phyloP scores from a whole-genome alignment of 345 rosid genomes.

The Capsella bursapastoris region DNA sequence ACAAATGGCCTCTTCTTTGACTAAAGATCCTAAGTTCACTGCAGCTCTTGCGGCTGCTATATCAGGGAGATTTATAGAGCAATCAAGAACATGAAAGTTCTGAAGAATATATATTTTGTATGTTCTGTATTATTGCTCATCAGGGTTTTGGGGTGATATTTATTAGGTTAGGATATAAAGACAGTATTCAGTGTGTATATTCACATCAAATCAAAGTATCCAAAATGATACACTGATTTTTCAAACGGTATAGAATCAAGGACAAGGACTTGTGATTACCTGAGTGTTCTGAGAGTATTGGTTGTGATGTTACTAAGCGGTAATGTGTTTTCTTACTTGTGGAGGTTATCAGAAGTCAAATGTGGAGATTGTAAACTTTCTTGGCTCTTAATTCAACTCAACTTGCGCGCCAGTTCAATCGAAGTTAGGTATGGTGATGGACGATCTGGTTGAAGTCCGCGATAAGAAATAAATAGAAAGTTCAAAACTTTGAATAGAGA shows the following conservation, averaged over 20 bases:
- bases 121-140: background rate
- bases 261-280: background rate
- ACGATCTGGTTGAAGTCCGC: background rate
- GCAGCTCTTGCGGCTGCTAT: constrained; percentile 74
- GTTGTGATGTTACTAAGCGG: background rate
- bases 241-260: background rate
- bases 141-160: background rate
- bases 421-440: background rate
- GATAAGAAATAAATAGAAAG: background rate
- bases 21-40: constrained; percentile 71
- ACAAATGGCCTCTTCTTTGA: constrained; percentile 76
- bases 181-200: background rate
- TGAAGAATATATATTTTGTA: background rate
- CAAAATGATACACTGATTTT: background rate
- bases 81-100: constrained; percentile 34
- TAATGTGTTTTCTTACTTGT: background rate
- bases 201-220: background rate
- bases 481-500: background rate
- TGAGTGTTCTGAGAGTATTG: background rate
- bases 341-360: background rate
- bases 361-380: background rate
- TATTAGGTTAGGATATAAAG: constrained; percentile 4
- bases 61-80: constrained; percentile 59
- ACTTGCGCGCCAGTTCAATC: background rate
- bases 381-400: background rate